Conservation (phyloP, 2,329 filamentous ascomycete genomes). For the Aspergillus latus region DNA sequence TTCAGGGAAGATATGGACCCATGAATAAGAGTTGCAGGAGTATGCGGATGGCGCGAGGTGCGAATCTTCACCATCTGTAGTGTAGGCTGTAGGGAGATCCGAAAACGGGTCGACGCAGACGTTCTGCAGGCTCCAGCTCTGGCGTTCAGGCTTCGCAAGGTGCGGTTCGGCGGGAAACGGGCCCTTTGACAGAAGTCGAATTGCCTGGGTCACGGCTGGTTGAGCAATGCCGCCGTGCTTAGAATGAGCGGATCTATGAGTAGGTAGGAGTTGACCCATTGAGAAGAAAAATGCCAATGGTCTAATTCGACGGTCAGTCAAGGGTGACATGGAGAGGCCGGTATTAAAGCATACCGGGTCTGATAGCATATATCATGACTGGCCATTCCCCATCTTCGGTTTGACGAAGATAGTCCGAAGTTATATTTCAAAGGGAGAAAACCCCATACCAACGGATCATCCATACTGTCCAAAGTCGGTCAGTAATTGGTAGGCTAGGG, state of each 20-base stretch:
- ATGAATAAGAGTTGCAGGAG: constrained; percentile 67
- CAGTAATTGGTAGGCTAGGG: constrained; percentile 25
- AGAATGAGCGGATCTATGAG: constrained; percentile 78
- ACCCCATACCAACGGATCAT: constrained; percentile 94
- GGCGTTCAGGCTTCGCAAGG: constrained; percentile 34
- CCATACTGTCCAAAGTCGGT: constrained; percentile 61
- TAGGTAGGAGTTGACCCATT: constrained; percentile 85
- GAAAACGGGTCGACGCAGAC: constrained; percentile 51
- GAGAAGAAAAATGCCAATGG: constrained; percentile 76
- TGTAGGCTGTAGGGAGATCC: constrained; percentile 43
- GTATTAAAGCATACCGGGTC: constrained; percentile 61
- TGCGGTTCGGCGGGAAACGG: constrained; percentile 55
- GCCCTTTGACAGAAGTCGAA: constrained; percentile 75
- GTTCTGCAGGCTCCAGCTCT: constrained; percentile 41
- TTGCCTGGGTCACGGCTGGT: constrained; percentile 79
- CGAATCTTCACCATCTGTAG: constrained; percentile 41
- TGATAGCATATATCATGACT: constrained; percentile 96
- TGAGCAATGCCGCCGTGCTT: constrained; percentile 82
- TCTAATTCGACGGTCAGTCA: constrained; percentile 45
- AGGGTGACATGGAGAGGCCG: not conserved
- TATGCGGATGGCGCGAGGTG: constrained; percentile 73
- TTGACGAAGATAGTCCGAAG: constrained; percentile 62
- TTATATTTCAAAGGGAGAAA: constrained; percentile 73
- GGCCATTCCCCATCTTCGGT: constrained; percentile 83
- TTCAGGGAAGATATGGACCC: constrained; percentile 96